Evolutionary conservation across 306 rosid species (phyloP), one percentile per base, ranked within the genome.

Genomic region (Cicer judaicum): DNA sequence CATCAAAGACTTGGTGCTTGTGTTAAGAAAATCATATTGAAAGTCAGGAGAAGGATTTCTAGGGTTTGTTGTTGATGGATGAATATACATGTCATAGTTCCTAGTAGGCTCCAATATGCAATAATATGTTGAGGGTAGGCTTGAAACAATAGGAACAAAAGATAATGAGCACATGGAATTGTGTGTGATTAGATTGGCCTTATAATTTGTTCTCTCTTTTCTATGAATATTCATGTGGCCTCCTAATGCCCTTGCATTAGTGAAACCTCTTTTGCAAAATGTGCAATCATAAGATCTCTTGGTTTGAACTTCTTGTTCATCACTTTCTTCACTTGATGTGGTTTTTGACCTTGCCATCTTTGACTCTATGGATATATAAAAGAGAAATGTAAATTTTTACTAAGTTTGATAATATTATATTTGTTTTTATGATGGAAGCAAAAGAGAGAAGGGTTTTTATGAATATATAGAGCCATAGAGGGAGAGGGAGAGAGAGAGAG

Each of bases 161-260:
- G 78, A 73, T 64, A 83, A 72, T 29, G 34, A 29, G 34, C 34
- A 29, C 34, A 29, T 29, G 14, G 74, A 78, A 10, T 67, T 68
- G 21, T 40, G 69, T 46, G 78, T 40, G 76, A 16, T 34, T 29
- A 83, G 87, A 74, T 84, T 87, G 72, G 87, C 73, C 29, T 89
- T 87, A 14, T 64, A 43, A 41, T 29, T 52, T 79, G 85, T 89
- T 39, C 89, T 71, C 54, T 91, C 87, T 62, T 87, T 91, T 48
- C 94, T 71, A 63, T 91, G 97, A 43, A 91, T 89, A 64, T 90
- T 90, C 93, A 90, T 90, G 34, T 90, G 96, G 4, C 96, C 93
- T 6, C 96, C 96, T 50, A 90, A 62, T 21, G 94, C 92, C 40
- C 85, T 91, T 0, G 94, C 94, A 49, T 89, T 89, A 8, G 94